Conservation (phyloP, 129 eudicot genomes). For the Pseudognaphalium luteoalbum region DNA sequence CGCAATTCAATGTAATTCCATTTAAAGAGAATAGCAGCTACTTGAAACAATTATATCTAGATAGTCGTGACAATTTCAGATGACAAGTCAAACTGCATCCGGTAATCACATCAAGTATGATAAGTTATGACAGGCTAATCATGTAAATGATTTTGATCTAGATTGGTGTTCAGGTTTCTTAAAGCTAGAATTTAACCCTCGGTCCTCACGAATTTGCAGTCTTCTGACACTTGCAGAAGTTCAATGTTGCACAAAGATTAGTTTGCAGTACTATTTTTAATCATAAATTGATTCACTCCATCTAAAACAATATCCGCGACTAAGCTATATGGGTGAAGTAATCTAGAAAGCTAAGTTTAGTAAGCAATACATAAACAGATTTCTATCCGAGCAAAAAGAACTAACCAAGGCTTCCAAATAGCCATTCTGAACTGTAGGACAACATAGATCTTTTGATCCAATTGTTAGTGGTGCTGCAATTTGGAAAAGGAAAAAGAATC, state of each 20-base stretch:
- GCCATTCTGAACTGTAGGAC: constrained; percentile 21
- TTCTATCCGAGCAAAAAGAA: constrained; percentile 5
- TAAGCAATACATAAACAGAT: not conserved
- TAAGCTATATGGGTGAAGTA: not conserved
- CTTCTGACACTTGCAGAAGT: not conserved
- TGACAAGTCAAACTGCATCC: too few relatives aligned
- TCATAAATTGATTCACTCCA: not conserved
- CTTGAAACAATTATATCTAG: not conserved
- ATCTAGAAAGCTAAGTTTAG: not conserved
- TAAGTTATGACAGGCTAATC: too few relatives aligned
- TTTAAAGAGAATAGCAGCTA: not conserved
- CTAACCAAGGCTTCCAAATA: constrained; percentile 46
- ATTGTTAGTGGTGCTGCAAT: constrained; percentile 4
- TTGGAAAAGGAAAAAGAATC: not conserved
- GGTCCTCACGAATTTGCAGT: not conserved
- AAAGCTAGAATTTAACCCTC: not conserved
- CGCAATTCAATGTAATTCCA: not conserved
- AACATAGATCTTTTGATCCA: constrained; percentile 33
- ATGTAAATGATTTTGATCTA: not conserved
- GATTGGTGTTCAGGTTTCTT: not conserved
- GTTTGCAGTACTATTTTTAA: not conserved
- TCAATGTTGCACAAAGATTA: not conserved
- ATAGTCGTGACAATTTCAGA: not conserved
- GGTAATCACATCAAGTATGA: too few relatives aligned
- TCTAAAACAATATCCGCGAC: not conserved